Evolutionary conservation across 2,329 filamentous ascomycete genomes (phyloP).

Genomic region (Alternaria atra): DNA sequence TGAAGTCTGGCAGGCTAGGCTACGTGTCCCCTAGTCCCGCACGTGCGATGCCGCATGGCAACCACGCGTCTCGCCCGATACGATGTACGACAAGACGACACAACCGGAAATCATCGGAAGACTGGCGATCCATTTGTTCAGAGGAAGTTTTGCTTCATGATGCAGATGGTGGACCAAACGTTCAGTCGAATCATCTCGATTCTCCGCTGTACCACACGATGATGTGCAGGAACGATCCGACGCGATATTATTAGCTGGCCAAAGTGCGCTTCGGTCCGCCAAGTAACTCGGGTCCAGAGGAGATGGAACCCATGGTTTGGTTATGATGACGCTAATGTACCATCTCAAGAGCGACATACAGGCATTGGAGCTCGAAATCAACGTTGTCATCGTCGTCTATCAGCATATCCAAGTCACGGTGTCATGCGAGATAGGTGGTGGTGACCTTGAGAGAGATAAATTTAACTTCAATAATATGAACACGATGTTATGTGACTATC

Average conservation of each 20-base stretch:
- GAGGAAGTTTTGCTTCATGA: background rate
- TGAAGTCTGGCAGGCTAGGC: background rate
- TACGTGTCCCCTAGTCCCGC: background rate
- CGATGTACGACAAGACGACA: background rate
- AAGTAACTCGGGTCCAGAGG: background rate
- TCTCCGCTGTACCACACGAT: background rate
- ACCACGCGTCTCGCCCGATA: background rate
- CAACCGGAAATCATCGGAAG: background rate
- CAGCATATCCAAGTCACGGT: background rate
- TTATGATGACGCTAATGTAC: background rate
- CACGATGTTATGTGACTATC: conserved; percentile 6
- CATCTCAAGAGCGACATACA: background rate
- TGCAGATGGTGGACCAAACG: background rate
- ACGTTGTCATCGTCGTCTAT: background rate
- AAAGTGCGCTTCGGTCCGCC: conserved; percentile 4
- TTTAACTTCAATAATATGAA: background rate
- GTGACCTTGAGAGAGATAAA: background rate
- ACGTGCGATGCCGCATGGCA: background rate
- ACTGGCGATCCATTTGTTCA: background rate
- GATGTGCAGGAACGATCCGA: conserved; percentile 1
- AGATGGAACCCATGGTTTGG: background rate
- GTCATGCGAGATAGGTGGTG: background rate
- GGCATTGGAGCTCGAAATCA: background rate
- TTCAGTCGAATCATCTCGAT: background rate
- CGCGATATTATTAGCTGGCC: background rate